Conservation (phyloP, 176 grass and related monocot genomes). For the Themeda triandra region DNA sequence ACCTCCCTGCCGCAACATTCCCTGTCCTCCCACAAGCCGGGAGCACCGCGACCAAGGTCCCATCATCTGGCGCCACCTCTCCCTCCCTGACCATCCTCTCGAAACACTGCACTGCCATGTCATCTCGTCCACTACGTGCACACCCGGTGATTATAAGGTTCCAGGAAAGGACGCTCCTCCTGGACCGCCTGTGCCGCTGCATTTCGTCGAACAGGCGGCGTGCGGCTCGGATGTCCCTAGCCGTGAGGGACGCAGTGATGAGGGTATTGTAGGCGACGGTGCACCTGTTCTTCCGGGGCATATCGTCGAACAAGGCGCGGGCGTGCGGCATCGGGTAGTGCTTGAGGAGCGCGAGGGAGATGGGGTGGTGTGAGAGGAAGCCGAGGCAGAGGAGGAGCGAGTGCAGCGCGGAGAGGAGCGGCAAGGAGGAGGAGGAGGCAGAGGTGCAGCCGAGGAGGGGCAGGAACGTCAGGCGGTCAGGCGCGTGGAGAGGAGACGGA, state of each 20-base stretch:
- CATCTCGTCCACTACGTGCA: conserved; percentile 17
- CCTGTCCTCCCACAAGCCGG: conserved; percentile 50
- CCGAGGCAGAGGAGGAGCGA: conserved; percentile 41
- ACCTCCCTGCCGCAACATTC: conserved; percentile 30
- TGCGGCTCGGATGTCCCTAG: conserved; percentile 1
- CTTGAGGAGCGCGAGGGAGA: conserved; percentile 43
- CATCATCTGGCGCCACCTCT: conserved; percentile 40
- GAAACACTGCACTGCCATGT: conserved; percentile 34
- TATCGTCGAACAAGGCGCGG: conserved; percentile 29
- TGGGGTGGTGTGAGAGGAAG: conserved; percentile 40
- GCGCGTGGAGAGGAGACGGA: conserved; percentile 29
- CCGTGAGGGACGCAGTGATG: conserved; percentile 21
- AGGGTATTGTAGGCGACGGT: conserved; percentile 42
- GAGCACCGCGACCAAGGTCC: conserved; percentile 36
- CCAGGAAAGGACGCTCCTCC: conserved; percentile 58
- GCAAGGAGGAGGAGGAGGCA: neutral
- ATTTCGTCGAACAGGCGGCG: conserved; percentile 53
- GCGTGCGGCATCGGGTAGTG: neutral
- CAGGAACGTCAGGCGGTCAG: conserved; percentile 27
- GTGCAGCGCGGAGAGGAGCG: conserved; percentile 37
- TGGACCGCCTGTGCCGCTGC: conserved; percentile 26
- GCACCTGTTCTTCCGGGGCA: conserved; percentile 24
- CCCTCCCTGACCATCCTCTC: conserved; percentile 32
- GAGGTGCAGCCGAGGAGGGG: conserved; percentile 38
- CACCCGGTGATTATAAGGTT: conserved; percentile 49